Evolutionary conservation across 78 protist species (phyloP), one percentile per base, ranked within the genome.

Genomic region (Chrysochromulina tobinii): DNA sequence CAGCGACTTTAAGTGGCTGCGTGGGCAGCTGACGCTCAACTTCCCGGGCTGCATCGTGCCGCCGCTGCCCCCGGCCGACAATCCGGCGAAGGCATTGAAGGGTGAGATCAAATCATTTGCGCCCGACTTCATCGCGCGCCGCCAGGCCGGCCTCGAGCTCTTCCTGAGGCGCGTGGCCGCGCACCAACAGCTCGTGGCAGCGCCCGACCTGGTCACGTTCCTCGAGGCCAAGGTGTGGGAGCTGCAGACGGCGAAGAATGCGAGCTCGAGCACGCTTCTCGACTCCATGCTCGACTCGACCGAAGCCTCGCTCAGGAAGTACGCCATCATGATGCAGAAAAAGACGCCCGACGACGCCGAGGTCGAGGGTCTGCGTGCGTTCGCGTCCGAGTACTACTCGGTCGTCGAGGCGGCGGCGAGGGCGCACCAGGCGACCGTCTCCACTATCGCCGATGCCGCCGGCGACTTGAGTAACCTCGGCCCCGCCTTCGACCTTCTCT

Each of bases 1-100:
- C 89, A 75, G 77, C 21, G 94, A 92, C 88, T 92, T 92, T 48
- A 57, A 17, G 48, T 92, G 94, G 94, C 92, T 92, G 21, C 68
- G 57, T 0, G n/a, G 0, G 9, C 64, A 27, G 91, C 89, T 92
- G 50, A 0, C 53, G 14, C 89, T n/a, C 27, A 3, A 48, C 17
- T 79, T 5, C 79, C 94, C 94, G 21, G 92, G 92, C 23, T n/a
- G 5, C 25, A 73, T 92, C 87, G 21, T 75, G 50, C 94, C 94
- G 66, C 94, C 94, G 55, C 38, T 89, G 11, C 94, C 94, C 23
- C 4, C 25, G 12, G 27, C 58, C 23, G 68, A 51, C 87, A 9
- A 20, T 0, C 61, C 0, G 64, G 27, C 67, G 20, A 38, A 25
- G 55, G 23, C 17, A 53, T 87, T 27, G 27, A 53, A 64, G 5